A percentile compares a stretch with the other conserved stretches of the same genome.
Evolutionary conservation across 768 basidiomycete genomes (phyloP).

Genomic region (Pholiota conissans): DNA sequence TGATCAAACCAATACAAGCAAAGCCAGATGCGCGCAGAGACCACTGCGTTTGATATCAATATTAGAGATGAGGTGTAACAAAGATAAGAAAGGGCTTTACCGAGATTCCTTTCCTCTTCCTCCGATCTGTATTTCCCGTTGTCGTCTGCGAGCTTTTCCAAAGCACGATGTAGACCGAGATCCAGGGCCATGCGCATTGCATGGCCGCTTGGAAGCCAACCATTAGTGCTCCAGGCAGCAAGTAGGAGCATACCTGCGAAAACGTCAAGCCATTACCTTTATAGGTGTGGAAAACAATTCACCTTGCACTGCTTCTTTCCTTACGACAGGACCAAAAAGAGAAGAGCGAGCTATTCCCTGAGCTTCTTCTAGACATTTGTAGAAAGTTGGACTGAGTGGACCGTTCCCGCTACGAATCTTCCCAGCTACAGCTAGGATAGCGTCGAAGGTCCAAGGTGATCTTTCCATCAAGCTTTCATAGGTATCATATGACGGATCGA

Average conservation of each 20-base stretch:
- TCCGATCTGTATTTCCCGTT: conserved; percentile 65
- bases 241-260: conserved; percentile 82
- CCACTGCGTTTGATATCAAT: conserved; percentile 47
- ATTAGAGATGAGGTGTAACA: conserved; percentile 6
- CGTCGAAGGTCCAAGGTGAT: conserved; percentile 94
- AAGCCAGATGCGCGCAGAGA: conserved; percentile 92
- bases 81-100: conserved; percentile 38
- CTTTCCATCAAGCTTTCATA: conserved; percentile 91
- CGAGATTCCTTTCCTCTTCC: conserved; percentile 86
- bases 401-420: conserved; percentile 92
- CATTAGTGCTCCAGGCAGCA: conserved; percentile 92
- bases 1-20: conserved; percentile 97
- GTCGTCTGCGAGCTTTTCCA: conserved; percentile 87
- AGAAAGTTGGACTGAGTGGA: conserved; percentile 81
- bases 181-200: conserved; percentile 96
- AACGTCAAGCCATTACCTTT: conserved; percentile 15
- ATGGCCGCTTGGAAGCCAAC: conserved; percentile 94
- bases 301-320: conserved; percentile 96
- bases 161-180: conserved; percentile 87
- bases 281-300: conserved; percentile 23
- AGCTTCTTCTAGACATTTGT: conserved; percentile 90
- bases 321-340: conserved; percentile 89
- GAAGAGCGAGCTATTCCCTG: conserved; percentile 94
- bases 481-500: conserved; percentile 91
- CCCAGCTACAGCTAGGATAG: conserved; percentile 87